Percentiles rank a stretch among this genome's conserved stretches.
These are phyloP conservation scores for Suhomyces wounanorum DNA, from an alignment of 1,139 yeast species.

Conservation along the genomic window DNA sequence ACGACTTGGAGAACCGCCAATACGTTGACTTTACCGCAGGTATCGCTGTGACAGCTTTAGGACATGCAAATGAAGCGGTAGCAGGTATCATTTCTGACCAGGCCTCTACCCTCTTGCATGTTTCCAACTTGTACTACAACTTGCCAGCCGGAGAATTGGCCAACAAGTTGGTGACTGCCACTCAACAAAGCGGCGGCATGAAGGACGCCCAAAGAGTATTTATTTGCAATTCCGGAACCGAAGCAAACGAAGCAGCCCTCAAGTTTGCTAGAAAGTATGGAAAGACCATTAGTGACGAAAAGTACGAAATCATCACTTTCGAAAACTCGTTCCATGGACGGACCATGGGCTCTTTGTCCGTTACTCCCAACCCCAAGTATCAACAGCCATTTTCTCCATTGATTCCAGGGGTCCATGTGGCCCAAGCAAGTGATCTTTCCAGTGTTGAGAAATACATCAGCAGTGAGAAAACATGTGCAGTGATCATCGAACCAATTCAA, in stretches of 20 bases:
- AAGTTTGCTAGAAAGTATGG: constrained; percentile 93
- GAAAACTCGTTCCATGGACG: constrained; percentile 92
- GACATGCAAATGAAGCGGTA: constrained; percentile 78
- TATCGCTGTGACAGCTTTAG: constrained; percentile 93
- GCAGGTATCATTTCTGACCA: constrained; percentile 73
- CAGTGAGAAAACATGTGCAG: constrained; percentile 79
- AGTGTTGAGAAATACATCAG: constrained; percentile 60
- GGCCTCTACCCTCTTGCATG: constrained; percentile 71
- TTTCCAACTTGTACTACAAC: constrained; percentile 84
- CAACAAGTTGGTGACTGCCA: constrained; percentile 65
- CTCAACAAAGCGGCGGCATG: constrained; percentile 77
- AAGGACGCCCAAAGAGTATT: constrained; percentile 79
- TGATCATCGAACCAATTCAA: constrained; percentile 93
- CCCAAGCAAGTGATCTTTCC: constrained; percentile 58
- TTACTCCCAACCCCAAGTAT: constrained; percentile 89
- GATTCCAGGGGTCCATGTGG: constrained; percentile 78
- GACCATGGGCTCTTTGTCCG: constrained; percentile 88
- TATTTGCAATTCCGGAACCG: constrained; percentile 90
- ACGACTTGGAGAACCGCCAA: constrained; percentile 75
- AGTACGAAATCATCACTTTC: constrained; percentile 81
- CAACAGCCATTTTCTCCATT: constrained; percentile 89
- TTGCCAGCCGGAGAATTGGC: constrained; percentile 82
- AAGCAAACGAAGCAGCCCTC: constrained; percentile 96
- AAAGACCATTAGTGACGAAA: constrained; percentile 52
- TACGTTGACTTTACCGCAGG: constrained; percentile 94